Evolutionary conservation across 1,284 basidiomycete species (phyloP).

Genomic region (Earliella scabrosa): DNA sequence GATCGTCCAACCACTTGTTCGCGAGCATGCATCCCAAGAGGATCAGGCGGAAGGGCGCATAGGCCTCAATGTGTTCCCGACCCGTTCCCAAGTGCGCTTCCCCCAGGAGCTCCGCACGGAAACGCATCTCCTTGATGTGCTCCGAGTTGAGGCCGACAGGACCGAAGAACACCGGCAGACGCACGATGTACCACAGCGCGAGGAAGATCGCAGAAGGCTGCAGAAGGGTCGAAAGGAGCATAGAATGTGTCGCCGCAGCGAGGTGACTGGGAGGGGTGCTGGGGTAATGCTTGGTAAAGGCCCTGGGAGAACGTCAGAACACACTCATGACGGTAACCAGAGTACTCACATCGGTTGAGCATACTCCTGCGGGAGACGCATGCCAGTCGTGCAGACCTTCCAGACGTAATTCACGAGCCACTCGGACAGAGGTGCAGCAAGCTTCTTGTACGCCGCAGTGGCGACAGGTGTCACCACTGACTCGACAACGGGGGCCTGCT

Average conservation of each 20-base stretch:
- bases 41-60: constrained; percentile 72
- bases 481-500: constrained; percentile 38
- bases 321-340: background rate
- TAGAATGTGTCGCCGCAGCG: constrained; percentile 68
- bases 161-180: constrained; percentile 70
- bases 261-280: constrained; percentile 55
- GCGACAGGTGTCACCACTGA: constrained; percentile 53
- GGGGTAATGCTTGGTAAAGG: constrained; percentile 45
- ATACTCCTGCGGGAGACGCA: constrained; percentile 52
- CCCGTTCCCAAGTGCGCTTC: constrained; percentile 49
- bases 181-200: constrained; percentile 83
- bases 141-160: constrained; percentile 44
- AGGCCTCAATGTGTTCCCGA: constrained; percentile 55
- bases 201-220: constrained; percentile 82
- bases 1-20: constrained; percentile 93
- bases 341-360: constrained; percentile 35
- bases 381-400: constrained; percentile 75
- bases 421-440: constrained; percentile 74
- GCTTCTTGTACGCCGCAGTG: constrained; percentile 64
- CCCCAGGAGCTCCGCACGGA: constrained; percentile 66
- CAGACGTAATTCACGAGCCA: constrained; percentile 80
- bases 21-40: constrained; percentile 88
- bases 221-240: constrained; percentile 78
- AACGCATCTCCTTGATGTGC: constrained; percentile 56
- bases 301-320: constrained; percentile 29